phyloP scores from a whole-genome alignment of 345 rosid genomes.

The Hypericum androsaemum region DNA sequence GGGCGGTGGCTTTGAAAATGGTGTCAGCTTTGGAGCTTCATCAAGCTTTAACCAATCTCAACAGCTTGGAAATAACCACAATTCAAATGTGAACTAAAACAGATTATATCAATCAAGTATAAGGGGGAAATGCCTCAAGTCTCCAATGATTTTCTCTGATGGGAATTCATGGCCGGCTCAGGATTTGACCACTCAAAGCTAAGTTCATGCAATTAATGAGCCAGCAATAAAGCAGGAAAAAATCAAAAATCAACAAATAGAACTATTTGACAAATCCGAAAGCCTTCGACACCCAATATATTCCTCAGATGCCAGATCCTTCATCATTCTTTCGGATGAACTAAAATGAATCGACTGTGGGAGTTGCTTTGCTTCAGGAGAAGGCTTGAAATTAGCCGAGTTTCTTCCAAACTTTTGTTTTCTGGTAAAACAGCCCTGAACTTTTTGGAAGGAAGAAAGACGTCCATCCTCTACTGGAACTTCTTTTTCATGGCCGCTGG shows the following conservation, averaged over 20 bases:
- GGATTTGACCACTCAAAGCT: too few species aligned
- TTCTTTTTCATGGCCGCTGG: conserved; percentile 28
- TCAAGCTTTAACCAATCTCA: too few species aligned
- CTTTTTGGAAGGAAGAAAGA: conserved; percentile 19
- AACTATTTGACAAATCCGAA: background rate
- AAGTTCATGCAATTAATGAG: conserved; percentile 2
- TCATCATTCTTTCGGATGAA: conserved; percentile 43
- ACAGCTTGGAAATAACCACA: too few species aligned
- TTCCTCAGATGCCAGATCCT: conserved; percentile 34
- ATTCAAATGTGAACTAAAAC: too few species aligned
- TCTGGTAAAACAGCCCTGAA: conserved; percentile 31
- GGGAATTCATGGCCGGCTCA: too few species aligned
- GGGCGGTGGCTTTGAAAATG: too few species aligned
- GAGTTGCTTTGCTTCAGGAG: too few species aligned
- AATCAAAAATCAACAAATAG: conserved; percentile 4
- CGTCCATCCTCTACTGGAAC: too few species aligned
- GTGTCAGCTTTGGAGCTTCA: too few species aligned
- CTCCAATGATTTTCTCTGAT: conserved; percentile 23
- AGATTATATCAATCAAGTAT: background rate
- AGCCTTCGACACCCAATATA: background rate
- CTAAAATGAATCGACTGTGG: conserved; percentile 25
- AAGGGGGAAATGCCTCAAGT: conserved; percentile 38
- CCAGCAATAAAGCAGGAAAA: background rate
- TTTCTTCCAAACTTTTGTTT: conserved; percentile 47
- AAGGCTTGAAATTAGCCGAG: conserved; percentile 24